Evolutionary conservation across 1,284 basidiomycete genomes (phyloP), one percentile per base, ranked within the genome.

Genomic region (Meripilus lineatus): DNA sequence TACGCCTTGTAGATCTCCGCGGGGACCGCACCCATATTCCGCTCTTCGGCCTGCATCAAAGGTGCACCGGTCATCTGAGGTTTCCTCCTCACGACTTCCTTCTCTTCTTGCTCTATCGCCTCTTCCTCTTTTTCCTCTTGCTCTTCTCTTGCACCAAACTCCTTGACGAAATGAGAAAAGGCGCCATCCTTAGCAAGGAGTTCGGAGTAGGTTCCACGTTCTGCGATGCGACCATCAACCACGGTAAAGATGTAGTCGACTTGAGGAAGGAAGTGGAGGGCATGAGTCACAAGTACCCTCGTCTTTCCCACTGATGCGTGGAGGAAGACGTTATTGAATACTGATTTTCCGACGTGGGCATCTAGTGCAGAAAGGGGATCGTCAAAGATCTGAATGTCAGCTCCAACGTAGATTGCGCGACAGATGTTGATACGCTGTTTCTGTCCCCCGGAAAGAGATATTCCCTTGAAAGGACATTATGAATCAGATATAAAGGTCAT

Each of bases 361-460:
- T 89, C 90, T 24, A 91, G 73, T 22, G 86, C 84, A 5, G 78
- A 84, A 5, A 86, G 69, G 6, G 88, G 87, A 56, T 93, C 90
- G 55, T 93, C 89, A 48, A 92, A 84, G 22, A 93, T 84, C 54
- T 92, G 83, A 48, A 95, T 85, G 45, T 92, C 89, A 0, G 87
- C 82, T 51, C 88, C 72, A 56, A 79, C 88, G 67, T 95, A 96
- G 47, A 94, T 82, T 0, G 89, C 83, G 42, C 93, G 81, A 34
- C 86, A 89, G 44, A 93, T 84, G 54, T 83, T 84, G 47, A 83
- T 54, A 14, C 87, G 76, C 57, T 88, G 84, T 54, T 85, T 85
- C 61, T 90, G 87, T 2, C 89, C 89, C 6, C 92, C 89, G 32
- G 83, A 88, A 7, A 91, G 74, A 13, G 82, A 84, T 41, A 92